Evolutionary conservation across 1,284 basidiomycete genomes (phyloP).

Genomic region (Mixia osmundae): DNA sequence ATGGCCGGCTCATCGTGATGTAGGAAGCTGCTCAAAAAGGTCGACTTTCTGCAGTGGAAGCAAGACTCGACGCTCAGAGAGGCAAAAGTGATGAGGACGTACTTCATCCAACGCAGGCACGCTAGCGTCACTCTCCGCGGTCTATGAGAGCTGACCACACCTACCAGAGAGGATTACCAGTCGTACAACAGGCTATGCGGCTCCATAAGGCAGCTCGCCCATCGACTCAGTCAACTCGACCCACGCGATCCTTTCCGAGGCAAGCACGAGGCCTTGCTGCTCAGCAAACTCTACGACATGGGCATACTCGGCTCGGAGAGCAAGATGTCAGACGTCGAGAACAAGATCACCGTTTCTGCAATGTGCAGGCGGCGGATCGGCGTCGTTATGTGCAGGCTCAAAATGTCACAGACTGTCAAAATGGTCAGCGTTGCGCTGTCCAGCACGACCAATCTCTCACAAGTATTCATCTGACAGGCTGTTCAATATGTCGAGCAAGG

Average conservation of each 20-base stretch:
- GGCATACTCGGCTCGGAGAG: slow-evolving; percentile 61
- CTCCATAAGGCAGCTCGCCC: slow-evolving; percentile 57
- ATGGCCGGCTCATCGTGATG: background rate
- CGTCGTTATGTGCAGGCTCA: slow-evolving; percentile 73
- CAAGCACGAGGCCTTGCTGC: slow-evolving; percentile 61
- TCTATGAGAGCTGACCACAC: too few species aligned
- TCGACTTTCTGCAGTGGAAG: slow-evolving; percentile 54
- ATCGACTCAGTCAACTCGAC: slow-evolving; percentile 67
- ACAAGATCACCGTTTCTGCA: slow-evolving; percentile 66
- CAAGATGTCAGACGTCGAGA: slow-evolving; percentile 76
- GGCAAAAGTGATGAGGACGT: slow-evolving; percentile 81
- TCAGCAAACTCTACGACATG: slow-evolving; percentile 93
- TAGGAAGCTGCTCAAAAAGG: slow-evolving; percentile 51
- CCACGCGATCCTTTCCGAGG: slow-evolving; percentile 70
- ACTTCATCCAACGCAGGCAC: slow-evolving; percentile 65
- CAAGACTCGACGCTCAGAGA: slow-evolving; percentile 79
- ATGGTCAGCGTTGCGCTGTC: slow-evolving; percentile 36
- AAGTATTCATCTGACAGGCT: slow-evolving; percentile 34
- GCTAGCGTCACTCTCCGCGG: background rate
- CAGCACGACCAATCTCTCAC: background rate
- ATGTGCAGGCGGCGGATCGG: slow-evolving; percentile 79
- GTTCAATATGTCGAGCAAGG: slow-evolving; percentile 96
- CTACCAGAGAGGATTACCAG: slow-evolving; percentile 59
- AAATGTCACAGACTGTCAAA: slow-evolving; percentile 90
- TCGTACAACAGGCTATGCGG: slow-evolving; percentile 97